A percentile compares a stretch with the other conserved stretches of the same genome.
Conservation (phyloP, 1,139 yeast genomes). For the Candida sp. region DNA sequence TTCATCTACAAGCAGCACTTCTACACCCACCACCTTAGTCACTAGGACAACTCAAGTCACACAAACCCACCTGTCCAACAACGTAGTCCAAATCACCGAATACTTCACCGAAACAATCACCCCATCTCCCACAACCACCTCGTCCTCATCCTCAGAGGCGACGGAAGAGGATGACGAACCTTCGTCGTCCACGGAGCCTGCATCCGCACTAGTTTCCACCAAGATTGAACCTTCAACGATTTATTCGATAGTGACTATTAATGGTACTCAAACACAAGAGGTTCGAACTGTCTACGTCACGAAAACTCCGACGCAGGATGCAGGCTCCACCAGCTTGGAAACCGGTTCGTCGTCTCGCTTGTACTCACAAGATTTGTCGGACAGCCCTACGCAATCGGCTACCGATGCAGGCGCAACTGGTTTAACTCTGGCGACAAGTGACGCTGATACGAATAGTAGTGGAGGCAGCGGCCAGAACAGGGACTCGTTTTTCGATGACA, state of each 20-base stretch:
- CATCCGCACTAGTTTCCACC: constrained; percentile 4
- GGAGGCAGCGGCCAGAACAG: constrained; percentile 4
- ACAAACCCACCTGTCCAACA: constrained; percentile 12
- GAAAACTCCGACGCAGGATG: constrained; percentile 15
- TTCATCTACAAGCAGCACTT: constrained; percentile 2
- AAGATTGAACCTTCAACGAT: constrained; percentile 15
- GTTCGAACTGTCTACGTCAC: constrained; percentile 24
- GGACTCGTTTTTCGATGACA: constrained; percentile 52
- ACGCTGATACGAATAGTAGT: constrained; percentile 4
- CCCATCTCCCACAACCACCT: constrained; percentile 19
- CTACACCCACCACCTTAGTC: constrained; percentile 15
- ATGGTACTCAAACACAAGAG: constrained; percentile 24
- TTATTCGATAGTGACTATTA: constrained; percentile 21
- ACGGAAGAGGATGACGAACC: too few species aligned
- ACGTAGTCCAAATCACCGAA: constrained; percentile 13
- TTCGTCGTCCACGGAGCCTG: constrained; percentile 19
- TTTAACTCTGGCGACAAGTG: constrained; percentile 6
- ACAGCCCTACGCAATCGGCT: constrained; percentile 6
- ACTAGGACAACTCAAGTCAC: constrained; percentile 19
- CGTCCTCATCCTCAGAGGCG: constrained; percentile 11
- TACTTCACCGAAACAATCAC: constrained; percentile 8
- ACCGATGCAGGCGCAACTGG: constrained; percentile 10
- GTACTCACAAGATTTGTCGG: constrained; percentile 1
- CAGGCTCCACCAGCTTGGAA: constrained; percentile 7
- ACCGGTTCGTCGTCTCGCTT: constrained; percentile 1